Evolutionary conservation across 2,329 filamentous ascomycete genomes (phyloP).

Genomic region (Alternaria atra): DNA sequence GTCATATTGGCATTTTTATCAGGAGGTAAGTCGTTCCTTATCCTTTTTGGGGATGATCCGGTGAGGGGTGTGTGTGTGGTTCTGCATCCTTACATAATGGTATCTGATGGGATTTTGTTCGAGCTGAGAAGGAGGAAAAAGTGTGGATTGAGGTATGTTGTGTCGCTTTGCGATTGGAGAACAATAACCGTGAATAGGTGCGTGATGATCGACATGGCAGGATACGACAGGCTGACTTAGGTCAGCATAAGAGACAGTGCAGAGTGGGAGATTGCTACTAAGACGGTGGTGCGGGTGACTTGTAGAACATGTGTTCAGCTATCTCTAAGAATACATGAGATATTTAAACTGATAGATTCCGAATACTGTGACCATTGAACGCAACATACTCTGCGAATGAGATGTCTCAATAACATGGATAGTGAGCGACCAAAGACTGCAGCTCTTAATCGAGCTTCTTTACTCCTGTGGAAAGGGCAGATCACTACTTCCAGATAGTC

Average conservation of each 20-base stretch:
- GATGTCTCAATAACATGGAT: no score
- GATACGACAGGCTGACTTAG: background rate
- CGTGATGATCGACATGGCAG: fast-evolving
- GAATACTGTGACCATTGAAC: no score
- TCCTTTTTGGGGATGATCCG: background rate
- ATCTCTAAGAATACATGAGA: background rate
- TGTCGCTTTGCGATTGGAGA: background rate
- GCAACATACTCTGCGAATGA: no score
- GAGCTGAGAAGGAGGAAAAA: no score
- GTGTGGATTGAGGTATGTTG: background rate
- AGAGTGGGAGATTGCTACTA: no score
- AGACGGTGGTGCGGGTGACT: background rate
- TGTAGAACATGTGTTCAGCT: background rate
- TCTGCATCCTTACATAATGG: background rate
- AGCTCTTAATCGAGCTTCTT: background rate
- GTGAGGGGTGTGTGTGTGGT: background rate
- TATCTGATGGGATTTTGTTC: background rate
- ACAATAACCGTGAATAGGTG: background rate
- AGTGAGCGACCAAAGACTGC: background rate
- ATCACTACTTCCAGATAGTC: background rate
- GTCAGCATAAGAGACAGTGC: no score
- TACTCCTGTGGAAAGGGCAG: background rate
- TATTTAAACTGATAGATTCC: no score
- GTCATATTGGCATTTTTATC: no score
- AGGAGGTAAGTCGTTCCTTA: background rate